A percentile compares a stretch with the other conserved stretches of the same genome.
These are phyloP conservation scores for Volvox carteri DNA, from an alignment of 163 green algal species.

Conservation along the genomic window DNA sequence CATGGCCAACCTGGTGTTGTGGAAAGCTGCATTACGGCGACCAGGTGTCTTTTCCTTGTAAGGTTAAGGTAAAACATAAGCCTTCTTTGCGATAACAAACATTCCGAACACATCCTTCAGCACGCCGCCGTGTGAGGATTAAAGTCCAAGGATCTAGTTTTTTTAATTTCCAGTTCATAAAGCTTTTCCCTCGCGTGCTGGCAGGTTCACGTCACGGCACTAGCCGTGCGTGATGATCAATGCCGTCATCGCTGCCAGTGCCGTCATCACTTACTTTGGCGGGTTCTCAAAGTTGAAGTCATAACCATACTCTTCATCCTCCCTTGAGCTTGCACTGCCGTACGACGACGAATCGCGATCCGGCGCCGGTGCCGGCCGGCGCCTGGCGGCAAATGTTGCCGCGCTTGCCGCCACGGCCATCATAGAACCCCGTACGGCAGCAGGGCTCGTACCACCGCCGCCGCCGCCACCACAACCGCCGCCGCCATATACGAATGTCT, in stretches of 20 bases:
- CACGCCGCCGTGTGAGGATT: background rate
- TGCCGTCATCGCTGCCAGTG: background rate
- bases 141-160: background rate
- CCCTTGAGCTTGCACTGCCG: conserved; percentile 19
- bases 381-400: background rate
- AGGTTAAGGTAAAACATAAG: background rate
- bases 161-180: no score
- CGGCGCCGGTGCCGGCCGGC: background rate
- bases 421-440: background rate
- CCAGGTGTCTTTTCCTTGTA: background rate
- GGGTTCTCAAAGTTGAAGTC: conserved; percentile 53
- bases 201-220: background rate
- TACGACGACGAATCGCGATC: background rate
- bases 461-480: background rate
- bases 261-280: conserved; percentile 21
- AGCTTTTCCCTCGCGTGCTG: background rate
- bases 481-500: conserved; percentile 4
- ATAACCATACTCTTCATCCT: conserved; percentile 14
- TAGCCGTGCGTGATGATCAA: background rate
- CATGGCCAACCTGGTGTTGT: background rate
- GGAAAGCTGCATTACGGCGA: background rate
- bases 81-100: background rate
- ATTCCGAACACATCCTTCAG: background rate
- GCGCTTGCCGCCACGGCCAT: background rate
- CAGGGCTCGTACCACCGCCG: background rate